Evolutionary conservation across 768 basidiomycete genomes (phyloP).

Genomic region (Plicaturopsis crispa): DNA sequence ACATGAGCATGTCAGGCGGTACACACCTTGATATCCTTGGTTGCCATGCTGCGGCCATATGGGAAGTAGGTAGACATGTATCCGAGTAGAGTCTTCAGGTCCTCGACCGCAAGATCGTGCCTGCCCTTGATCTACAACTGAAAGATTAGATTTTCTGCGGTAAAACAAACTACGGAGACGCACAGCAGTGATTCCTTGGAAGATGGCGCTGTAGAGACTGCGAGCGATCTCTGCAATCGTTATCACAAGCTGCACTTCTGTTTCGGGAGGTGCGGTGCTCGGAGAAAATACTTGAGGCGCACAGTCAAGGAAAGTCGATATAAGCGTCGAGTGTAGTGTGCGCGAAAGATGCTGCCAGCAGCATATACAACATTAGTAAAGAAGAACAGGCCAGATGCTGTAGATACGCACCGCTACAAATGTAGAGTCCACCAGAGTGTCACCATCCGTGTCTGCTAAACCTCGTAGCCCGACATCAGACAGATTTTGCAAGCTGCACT

Average conservation of each 20-base stretch:
- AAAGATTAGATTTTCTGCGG: conserved; percentile 6
- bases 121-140: conserved; percentile 18
- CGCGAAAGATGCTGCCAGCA: conserved; percentile 53
- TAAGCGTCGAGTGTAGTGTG: conserved; percentile 69
- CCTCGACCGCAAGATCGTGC: conserved; percentile 26
- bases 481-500: conserved; percentile 30
- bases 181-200: conserved; percentile 30
- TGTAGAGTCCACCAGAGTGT: conserved; percentile 7
- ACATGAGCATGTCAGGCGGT: neutral
- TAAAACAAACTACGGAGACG: conserved; percentile 1
- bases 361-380: conserved; percentile 5
- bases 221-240: conserved; percentile 50
- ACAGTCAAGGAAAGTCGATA: conserved; percentile 82
- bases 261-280: conserved; percentile 45
- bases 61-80: conserved; percentile 86
- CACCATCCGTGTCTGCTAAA: neutral
- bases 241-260: conserved; percentile 53
- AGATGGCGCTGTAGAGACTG: conserved; percentile 50
- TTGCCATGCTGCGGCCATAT: conserved; percentile 38
- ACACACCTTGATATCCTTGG: conserved; percentile 53
- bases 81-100: conserved; percentile 52
- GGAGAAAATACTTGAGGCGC: conserved; percentile 80
- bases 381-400: too few relatives aligned
- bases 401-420: conserved; percentile 19
- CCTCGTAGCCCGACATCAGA: conserved; percentile 7